Evolutionary conservation across 768 basidiomycete genomes (phyloP), one percentile per base, ranked within the genome.

Genomic region (Russula vinacea): DNA sequence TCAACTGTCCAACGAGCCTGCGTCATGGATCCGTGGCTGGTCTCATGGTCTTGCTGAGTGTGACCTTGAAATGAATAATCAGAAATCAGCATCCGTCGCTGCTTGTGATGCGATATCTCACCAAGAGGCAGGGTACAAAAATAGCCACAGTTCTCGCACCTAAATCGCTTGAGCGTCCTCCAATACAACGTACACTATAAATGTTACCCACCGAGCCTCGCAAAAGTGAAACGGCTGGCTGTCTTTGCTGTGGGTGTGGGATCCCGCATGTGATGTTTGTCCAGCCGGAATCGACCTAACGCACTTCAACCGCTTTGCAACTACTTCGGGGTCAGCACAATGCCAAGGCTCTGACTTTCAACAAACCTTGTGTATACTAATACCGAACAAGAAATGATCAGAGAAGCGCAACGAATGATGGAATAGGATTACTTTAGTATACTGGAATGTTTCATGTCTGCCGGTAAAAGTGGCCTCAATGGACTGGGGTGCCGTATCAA

Each of bases 381-480:
- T 35, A 35, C 1, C 35, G 5, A 29, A 29, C 29, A 29, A 1
- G 22, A 26, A 29, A 8, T 22, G 32, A 8, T 55, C 24, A 64
- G 44, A 39, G 22, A 54, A 7, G 13, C 3, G 16, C 11, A 8
- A 39, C 14, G 2, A 10, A 29, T 19, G 7, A n/a, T 22, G n/a
- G 13, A 9, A 39, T 17, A 5, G n/a, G 40, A 71, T 32, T 54
- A 83, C 86, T 77, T 86, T 87, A 0, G 86, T 87, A 56, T 84
- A 87, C 67, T 84, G 80, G 67, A 86, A 87, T 0, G 80, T 83
- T 66, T 85, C 83, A 57, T 85, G 82, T 59, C 73, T 74, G 0
- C 85, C 86, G 0, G 79, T 82, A 66, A 87, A 87, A 0, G 84
- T 85, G 9, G 84, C 83, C 68, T 85, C 80, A 33, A 87, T 79